Percentiles rank a stretch among this genome's conserved stretches.
phyloP scores from a whole-genome alignment of 192 early-diverging fungal genomes.

The Spizellomyces sp. region DNA sequence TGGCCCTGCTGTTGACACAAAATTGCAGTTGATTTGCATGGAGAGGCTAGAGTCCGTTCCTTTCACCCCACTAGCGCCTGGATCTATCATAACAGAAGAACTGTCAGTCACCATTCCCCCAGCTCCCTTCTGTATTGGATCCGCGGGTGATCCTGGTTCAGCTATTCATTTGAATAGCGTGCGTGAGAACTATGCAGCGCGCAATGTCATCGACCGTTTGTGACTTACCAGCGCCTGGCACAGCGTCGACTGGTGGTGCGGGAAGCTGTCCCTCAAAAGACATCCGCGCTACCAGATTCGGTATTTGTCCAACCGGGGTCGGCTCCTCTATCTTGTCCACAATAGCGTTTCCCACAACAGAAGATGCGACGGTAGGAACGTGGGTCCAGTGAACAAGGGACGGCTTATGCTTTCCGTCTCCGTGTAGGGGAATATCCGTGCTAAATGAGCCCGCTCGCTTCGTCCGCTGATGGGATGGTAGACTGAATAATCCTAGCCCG shows the following conservation, averaged over 20 bases:
- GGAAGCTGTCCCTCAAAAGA: background rate
- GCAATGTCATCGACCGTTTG: background rate
- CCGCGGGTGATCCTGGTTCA: background rate
- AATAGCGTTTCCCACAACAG: background rate
- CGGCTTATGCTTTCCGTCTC: background rate
- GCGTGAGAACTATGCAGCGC: background rate
- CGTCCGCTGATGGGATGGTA: background rate
- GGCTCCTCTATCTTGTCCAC: background rate
- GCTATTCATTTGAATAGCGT: background rate
- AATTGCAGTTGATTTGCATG: background rate
- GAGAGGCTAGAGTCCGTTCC: no score
- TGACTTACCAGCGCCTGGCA: background rate
- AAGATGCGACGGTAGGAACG: background rate
- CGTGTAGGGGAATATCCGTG: background rate
- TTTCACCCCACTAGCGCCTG: no score
- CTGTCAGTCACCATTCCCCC: background rate
- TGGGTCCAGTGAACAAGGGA: background rate
- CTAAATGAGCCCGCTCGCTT: background rate
- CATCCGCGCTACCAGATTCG: background rate
- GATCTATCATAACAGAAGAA: background rate
- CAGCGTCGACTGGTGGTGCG: background rate
- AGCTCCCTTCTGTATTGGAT: background rate
- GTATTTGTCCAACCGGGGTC: background rate
- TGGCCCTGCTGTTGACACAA: background rate
- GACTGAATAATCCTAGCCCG: background rate